phyloP scores from a whole-genome alignment of 257 asterid species.

The Eustoma russellianum region DNA sequence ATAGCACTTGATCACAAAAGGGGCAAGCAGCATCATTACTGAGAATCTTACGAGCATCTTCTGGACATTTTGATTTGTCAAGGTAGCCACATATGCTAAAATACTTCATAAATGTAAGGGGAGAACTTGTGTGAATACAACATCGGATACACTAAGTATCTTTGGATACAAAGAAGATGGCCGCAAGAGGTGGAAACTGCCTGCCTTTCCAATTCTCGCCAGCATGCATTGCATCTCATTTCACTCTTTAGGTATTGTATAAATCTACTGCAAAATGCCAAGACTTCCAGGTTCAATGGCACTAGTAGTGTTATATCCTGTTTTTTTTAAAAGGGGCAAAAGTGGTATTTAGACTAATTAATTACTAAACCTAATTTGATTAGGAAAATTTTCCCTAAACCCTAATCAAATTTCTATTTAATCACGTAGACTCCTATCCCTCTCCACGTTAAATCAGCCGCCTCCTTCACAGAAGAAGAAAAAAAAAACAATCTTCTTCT shows the following conservation, averaged over 20 bases:
- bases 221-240: slow-evolving; percentile 96
- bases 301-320: no score
- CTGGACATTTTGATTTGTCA: slow-evolving; percentile 58
- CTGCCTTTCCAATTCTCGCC: slow-evolving; percentile 93
- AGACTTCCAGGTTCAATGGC: no score
- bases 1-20: slow-evolving; percentile 93
- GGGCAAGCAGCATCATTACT: slow-evolving; percentile 89
- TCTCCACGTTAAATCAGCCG: no score
- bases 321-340: no score
- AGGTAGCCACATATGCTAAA: slow-evolving; percentile 24
- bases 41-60: slow-evolving; percentile 83
- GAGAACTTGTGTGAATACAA: background rate
- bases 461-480: no score
- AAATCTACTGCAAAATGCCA: background rate
- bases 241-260: slow-evolving; percentile 19
- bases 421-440: no score
- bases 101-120: background rate
- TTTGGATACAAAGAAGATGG: slow-evolving; percentile 82
- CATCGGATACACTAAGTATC: slow-evolving; percentile 5
- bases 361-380: no score
- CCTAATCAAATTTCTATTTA: no score
- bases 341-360: no score
- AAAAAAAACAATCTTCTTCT: no score
- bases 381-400: no score
- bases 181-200: slow-evolving; percentile 90